phyloP scores from a whole-genome alignment of 805 yeast genomes.

The Saturnispora kantuleensis region DNA sequence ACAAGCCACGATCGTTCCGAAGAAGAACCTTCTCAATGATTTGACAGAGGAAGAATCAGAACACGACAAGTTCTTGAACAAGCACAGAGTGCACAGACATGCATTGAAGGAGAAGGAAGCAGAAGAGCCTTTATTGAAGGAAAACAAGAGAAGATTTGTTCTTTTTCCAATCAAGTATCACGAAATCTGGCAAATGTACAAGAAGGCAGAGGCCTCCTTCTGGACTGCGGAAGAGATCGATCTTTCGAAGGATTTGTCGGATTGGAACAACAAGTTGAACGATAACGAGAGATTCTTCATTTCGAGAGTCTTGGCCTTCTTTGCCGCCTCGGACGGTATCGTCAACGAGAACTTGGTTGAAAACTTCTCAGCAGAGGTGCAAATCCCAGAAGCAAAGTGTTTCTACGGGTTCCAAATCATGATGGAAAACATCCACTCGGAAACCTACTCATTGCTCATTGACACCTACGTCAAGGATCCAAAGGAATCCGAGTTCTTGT shows the following conservation, averaged over 20 bases:
- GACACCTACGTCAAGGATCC: conserved; percentile 96
- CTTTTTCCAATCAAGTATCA: conserved; percentile 94
- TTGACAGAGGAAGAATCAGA: conserved; percentile 21
- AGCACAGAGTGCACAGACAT: conserved; percentile 65
- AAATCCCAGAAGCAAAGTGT: conserved; percentile 95
- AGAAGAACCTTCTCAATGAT: conserved; percentile 26
- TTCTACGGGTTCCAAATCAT: conserved; percentile 98
- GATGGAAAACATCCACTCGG: conserved; percentile 99
- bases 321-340: conserved; percentile 98
- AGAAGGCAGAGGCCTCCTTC: conserved; percentile 98
- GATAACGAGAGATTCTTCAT: conserved; percentile 90
- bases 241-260: conserved; percentile 79
- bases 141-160: conserved; percentile 83
- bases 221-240: conserved; percentile 99
- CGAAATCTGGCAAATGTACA: conserved; percentile 98
- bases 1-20: conserved; percentile 23
- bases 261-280: conserved; percentile 85
- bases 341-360: conserved; percentile 97
- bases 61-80: conserved; percentile 48
- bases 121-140: conserved; percentile 80
- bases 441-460: conserved; percentile 88
- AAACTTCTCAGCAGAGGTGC: conserved; percentile 95
- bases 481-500: conserved; percentile 78
- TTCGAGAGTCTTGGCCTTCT: conserved; percentile 90
- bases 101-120: conserved; percentile 63